These are phyloP conservation scores for Candida mattraensis DNA, from an alignment of 805 yeast genomes.

Conservation along the genomic window DNA sequence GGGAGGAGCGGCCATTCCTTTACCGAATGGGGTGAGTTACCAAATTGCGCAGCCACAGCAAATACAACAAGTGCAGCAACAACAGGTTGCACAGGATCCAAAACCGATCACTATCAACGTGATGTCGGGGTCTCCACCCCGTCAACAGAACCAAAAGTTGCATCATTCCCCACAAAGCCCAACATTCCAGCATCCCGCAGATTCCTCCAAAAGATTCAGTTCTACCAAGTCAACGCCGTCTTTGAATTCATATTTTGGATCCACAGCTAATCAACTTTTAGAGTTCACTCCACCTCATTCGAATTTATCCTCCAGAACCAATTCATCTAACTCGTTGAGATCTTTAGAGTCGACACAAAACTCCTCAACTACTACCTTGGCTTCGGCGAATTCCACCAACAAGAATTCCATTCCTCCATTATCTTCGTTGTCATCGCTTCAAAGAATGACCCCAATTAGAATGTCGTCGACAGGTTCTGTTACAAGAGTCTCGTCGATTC, in stretches of 20 bases:
- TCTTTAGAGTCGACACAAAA: constrained; percentile 32
- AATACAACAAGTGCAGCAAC: constrained; percentile 14
- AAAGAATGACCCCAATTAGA: constrained; percentile 61
- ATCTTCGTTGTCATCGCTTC: constrained; percentile 48
- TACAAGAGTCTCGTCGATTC: constrained; percentile 21
- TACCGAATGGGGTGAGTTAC: constrained; percentile 11
- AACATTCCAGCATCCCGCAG: constrained; percentile 6
- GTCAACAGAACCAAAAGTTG: constrained; percentile 5
- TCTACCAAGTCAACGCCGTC: constrained; percentile 27
- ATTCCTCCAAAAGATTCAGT: constrained; percentile 12
- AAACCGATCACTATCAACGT: too few species aligned
- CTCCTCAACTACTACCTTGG: constrained; percentile 29
- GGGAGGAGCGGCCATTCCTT: constrained; percentile 23
- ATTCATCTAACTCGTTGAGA: constrained; percentile 31
- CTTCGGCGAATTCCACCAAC: constrained; percentile 13
- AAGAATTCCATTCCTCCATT: constrained; percentile 18
- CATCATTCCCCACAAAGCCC: constrained; percentile 15
- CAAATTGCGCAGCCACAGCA: constrained; percentile 11
- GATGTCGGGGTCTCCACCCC: constrained; percentile 6
- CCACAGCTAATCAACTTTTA: constrained; percentile 7
- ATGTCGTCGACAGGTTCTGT: constrained; percentile 25
- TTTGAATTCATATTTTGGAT: constrained; percentile 19
- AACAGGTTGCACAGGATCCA: constrained; percentile 11
- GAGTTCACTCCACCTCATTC: constrained; percentile 32
- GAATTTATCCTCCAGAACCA: constrained; percentile 32